Evolutionary conservation across 352 stramenopile genomes (phyloP).

Genomic region (Phytophthora pistaciae): DNA sequence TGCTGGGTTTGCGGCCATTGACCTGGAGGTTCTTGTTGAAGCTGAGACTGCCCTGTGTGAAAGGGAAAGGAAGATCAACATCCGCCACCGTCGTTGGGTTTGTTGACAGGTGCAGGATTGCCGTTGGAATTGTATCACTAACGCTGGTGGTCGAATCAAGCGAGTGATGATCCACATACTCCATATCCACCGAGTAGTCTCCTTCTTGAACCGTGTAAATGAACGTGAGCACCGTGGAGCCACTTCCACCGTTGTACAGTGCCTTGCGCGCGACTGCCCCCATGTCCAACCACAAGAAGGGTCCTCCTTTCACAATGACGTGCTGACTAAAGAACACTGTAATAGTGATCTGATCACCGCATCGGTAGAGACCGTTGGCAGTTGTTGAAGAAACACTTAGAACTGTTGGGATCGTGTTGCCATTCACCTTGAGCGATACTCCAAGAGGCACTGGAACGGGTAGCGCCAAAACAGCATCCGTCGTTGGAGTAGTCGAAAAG

Average conservation of each 20-base stretch:
- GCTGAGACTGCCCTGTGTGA: slow-evolving; percentile 69
- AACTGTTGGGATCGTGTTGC: slow-evolving; percentile 56
- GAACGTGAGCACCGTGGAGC: slow-evolving; percentile 64
- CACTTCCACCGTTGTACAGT: slow-evolving; percentile 63
- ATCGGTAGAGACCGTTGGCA: slow-evolving; percentile 62
- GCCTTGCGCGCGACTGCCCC: slow-evolving; percentile 57
- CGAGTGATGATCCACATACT: slow-evolving; percentile 88
- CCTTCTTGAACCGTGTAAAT: slow-evolving; percentile 72
- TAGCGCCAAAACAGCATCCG: slow-evolving; percentile 69
- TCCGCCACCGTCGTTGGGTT: slow-evolving; percentile 76
- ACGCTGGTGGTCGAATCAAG: slow-evolving; percentile 63
- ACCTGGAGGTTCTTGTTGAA: slow-evolving; percentile 77
- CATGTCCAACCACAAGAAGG: slow-evolving; percentile 79
- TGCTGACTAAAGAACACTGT: slow-evolving; percentile 75
- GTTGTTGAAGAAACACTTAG: slow-evolving; percentile 62
- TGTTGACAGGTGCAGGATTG: slow-evolving; percentile 71
- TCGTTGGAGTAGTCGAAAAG: slow-evolving; percentile 84
- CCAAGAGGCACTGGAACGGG: slow-evolving; percentile 62
- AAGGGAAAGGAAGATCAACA: slow-evolving; percentile 73
- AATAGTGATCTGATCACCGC: slow-evolving; percentile 70
- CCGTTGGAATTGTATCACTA: slow-evolving; percentile 36
- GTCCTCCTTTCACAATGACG: slow-evolving; percentile 66
- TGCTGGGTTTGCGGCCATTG: slow-evolving; percentile 72
- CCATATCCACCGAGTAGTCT: slow-evolving; percentile 79
- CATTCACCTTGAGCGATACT: slow-evolving; percentile 64